Evolutionary conservation across 306 rosid genomes (phyloP).

Genomic region (Rubus idaeus): DNA sequence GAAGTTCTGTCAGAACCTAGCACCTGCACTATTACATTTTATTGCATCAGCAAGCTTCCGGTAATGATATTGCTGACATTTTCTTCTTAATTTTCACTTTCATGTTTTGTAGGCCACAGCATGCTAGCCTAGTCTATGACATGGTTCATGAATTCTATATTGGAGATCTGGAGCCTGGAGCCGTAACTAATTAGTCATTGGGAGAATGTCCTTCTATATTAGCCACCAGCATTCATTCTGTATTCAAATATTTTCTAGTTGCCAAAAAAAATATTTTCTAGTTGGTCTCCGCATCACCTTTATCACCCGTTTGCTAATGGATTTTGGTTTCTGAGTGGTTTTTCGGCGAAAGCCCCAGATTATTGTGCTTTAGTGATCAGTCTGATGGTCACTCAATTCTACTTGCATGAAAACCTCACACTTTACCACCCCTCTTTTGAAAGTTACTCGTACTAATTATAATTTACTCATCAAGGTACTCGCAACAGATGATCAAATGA

Average conservation of each 20-base stretch:
- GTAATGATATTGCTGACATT: background rate
- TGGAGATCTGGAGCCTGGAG: slow-evolving; percentile 59
- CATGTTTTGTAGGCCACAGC: slow-evolving; percentile 74
- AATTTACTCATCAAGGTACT: background rate
- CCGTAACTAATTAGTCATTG: slow-evolving; percentile 15
- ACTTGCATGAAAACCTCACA: too few species aligned
- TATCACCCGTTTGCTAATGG: background rate
- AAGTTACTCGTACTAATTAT: background rate
- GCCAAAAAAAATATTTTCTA: background rate
- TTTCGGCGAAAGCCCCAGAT: background rate
- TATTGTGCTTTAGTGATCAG: background rate
- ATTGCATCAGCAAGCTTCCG: background rate
- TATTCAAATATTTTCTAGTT: background rate
- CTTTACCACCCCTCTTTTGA: background rate
- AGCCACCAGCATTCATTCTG: background rate
- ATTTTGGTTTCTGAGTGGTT: background rate
- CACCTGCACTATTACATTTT: background rate
- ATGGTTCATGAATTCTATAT: slow-evolving; percentile 80
- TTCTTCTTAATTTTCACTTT: slow-evolving; percentile 4
- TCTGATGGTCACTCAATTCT: background rate
- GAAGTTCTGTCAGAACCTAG: background rate
- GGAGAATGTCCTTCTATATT: slow-evolving; percentile 18
- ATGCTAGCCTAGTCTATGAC: slow-evolving; percentile 88
- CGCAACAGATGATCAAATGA: background rate
- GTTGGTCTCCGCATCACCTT: background rate